These are phyloP conservation scores for Boechera stricta DNA, from an alignment of 345 rosid species.

Conservation along the genomic window DNA sequence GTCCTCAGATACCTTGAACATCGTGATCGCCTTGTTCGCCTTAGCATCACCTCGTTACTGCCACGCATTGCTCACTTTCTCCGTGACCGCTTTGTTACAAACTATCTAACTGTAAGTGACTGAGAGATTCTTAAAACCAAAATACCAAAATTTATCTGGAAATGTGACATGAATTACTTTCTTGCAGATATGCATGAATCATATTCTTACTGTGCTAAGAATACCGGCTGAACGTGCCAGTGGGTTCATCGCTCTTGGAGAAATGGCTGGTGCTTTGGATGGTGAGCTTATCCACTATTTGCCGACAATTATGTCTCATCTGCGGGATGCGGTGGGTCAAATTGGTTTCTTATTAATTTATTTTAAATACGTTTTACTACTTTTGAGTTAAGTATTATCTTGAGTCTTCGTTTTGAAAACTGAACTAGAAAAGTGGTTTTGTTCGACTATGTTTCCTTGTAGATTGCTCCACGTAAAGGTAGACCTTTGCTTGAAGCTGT, in stretches of 20 bases:
- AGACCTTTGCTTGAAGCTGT: constrained; percentile 95
- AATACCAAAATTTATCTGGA: constrained; percentile 7
- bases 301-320: constrained; percentile 92
- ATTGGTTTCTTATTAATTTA: neutral
- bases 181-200: constrained; percentile 95
- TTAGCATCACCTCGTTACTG: constrained; percentile 95
- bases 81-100: constrained; percentile 96
- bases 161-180: constrained; percentile 26
- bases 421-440: constrained; percentile 28
- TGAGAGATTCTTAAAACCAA: constrained; percentile 34
- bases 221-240: constrained; percentile 94
- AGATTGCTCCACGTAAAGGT: constrained; percentile 99
- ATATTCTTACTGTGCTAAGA: constrained; percentile 84
- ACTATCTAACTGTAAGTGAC: constrained; percentile 78
- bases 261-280: constrained; percentile 99
- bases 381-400: constrained; percentile 26
- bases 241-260: constrained; percentile 97
- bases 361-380: constrained; percentile 25
- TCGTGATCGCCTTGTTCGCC: constrained; percentile 97
- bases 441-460: constrained; percentile 40
- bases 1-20: constrained; percentile 92
- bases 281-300: constrained; percentile 92
- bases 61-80: constrained; percentile 99
- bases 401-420: constrained; percentile 14
- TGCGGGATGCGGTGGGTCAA: constrained; percentile 88